These are phyloP conservation scores for Cyphellophora europaea DNA, from an alignment of 2,329 filamentous ascomycete species.

Conservation along the genomic window DNA sequence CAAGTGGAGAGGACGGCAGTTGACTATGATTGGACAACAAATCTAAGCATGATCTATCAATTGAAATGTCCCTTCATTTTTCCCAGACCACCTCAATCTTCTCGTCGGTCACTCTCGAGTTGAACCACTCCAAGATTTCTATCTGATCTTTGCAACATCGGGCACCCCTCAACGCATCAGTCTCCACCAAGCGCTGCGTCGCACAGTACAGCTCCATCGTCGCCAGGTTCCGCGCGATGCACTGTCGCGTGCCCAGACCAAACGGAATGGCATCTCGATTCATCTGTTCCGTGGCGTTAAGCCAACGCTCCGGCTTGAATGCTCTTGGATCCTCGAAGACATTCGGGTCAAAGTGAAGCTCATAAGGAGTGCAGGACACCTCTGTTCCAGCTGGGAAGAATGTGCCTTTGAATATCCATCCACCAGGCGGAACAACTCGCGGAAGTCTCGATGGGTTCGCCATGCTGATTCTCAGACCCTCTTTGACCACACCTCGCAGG, in stretches of 20 bases:
- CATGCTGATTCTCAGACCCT: conserved; percentile 41
- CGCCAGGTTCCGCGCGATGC: conserved; percentile 42
- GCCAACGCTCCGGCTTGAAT: conserved; percentile 43
- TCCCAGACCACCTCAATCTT: conserved; percentile 27
- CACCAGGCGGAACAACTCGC: conserved; percentile 34
- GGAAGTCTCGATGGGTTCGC: conserved; percentile 44
- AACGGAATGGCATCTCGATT: conserved; percentile 38
- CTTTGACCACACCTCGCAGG: conserved; percentile 40
- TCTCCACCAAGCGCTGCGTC: conserved; percentile 32
- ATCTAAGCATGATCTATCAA: too few species aligned
- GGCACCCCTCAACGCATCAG: conserved; percentile 36
- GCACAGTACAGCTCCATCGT: conserved; percentile 34
- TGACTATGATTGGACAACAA: too few species aligned
- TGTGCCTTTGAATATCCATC: conserved; percentile 26
- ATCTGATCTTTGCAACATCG: conserved; percentile 31
- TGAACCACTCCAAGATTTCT: conserved; percentile 49
- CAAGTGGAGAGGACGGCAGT: too few species aligned
- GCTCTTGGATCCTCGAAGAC: conserved; percentile 33
- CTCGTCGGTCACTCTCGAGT: conserved; percentile 41
- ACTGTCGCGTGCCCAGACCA: conserved; percentile 38
- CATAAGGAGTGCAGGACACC: conserved; percentile 36
- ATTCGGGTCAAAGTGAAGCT: conserved; percentile 36
- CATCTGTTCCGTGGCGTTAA: conserved; percentile 30
- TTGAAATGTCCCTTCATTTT: too few species aligned
- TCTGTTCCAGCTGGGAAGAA: conserved; percentile 35